phyloP scores from a whole-genome alignment of 768 basidiomycete species.

The Termitomyces sp. region DNA sequence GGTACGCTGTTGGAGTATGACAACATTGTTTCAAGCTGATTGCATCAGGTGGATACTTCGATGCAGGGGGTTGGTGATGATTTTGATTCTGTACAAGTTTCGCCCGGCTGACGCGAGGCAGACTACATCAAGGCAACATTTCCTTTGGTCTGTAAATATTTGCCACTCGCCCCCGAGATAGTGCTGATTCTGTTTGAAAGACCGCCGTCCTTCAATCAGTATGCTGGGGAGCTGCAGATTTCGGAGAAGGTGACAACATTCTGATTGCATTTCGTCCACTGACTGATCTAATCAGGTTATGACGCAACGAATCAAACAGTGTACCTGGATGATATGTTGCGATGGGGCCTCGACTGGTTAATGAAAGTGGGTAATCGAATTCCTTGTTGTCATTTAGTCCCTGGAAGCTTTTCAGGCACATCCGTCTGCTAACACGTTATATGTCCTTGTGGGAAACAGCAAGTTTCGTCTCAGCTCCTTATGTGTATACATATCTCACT shows the following conservation, averaged over 20 bases:
- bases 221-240: conserved; percentile 88
- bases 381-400: neutral
- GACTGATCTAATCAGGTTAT: conserved; percentile 41
- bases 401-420: conserved; percentile 56
- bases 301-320: conserved; percentile 81
- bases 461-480: conserved; percentile 13
- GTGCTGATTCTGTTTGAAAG: conserved; percentile 26
- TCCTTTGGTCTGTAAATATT: conserved; percentile 53
- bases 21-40: neutral
- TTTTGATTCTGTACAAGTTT: neutral
- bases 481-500: neutral
- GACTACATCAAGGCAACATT: conserved; percentile 89
- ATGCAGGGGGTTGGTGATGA: conserved; percentile 70
- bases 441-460: conserved; percentile 72
- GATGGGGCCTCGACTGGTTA: conserved; percentile 91
- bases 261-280: neutral
- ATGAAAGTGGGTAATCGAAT: conserved; percentile 57
- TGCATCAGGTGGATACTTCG: conserved; percentile 70
- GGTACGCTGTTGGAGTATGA: conserved; percentile 30
- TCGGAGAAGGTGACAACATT: conserved; percentile 55
- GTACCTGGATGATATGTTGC: conserved; percentile 86
- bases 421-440: conserved; percentile 63
- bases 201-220: conserved; percentile 80
- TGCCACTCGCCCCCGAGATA: neutral
- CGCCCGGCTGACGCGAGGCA: conserved; percentile 20